phyloP scores from a whole-genome alignment of 2,329 filamentous ascomycete genomes.

The Atkinsonella hypoxylon region DNA sequence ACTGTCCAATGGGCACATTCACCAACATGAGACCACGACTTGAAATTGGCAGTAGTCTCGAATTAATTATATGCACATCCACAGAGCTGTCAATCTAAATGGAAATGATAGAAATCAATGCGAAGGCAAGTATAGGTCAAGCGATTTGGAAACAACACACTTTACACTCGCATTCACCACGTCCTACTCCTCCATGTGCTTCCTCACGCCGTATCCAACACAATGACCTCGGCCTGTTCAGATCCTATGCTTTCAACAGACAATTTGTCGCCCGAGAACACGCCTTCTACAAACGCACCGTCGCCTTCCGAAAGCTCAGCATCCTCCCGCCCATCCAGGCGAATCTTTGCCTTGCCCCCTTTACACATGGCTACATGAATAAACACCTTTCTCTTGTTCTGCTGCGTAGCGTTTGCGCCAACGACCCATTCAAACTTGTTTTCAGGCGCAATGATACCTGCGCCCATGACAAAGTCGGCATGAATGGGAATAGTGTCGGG shows the following conservation, averaged over 20 bases:
- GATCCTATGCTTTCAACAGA: conserved; percentile 56
- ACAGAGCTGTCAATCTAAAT: no score
- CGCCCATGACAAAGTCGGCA: conserved; percentile 74
- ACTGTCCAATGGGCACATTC: no score
- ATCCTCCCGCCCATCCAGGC: conserved; percentile 53
- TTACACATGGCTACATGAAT: conserved; percentile 74
- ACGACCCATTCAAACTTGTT: conserved; percentile 60
- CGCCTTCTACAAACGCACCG: conserved; percentile 60
- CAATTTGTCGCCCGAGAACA: conserved; percentile 53
- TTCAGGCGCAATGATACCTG: conserved; percentile 56
- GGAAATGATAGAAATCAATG: no score
- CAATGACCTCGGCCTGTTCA: conserved; percentile 56
- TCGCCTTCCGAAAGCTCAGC: conserved; percentile 61
- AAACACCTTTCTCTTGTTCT: conserved; percentile 58
- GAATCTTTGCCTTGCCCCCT: conserved; percentile 60
- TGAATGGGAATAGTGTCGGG: conserved; percentile 69
- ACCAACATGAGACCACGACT: no score
- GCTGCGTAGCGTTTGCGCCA: conserved; percentile 43
- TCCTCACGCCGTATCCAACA: conserved; percentile 44
- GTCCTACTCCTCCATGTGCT: neutral
- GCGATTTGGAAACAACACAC: neutral
- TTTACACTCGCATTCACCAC: neutral
- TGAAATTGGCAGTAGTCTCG: no score
- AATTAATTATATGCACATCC: no score
- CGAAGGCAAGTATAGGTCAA: no score